Evolutionary conservation across 306 rosid species (phyloP), one percentile per base, ranked within the genome.

Genomic region (Pterocarpus macrocarpus): DNA sequence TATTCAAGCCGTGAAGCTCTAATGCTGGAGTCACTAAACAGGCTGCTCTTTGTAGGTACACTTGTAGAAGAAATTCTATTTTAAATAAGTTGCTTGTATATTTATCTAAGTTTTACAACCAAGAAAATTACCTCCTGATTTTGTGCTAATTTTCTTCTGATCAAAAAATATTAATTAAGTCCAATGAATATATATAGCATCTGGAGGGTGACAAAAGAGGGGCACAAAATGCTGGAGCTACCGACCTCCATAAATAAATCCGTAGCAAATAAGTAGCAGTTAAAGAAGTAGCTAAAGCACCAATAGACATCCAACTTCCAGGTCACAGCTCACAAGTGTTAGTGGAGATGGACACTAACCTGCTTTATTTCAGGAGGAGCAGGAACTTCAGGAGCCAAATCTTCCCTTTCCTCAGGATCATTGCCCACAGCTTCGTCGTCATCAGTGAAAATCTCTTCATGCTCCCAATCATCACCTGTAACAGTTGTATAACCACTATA

Each of bases 401-500:
- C 97, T 85, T 95, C 99, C 89, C 97, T 91, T 86, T 95, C 99
- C 84, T 91, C 97, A 8, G 92, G 91, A 86, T 93, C 93, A 68
- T 90, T 93, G 70, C 97, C 99, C 86, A 92, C 95, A 22, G 93
- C 94, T 90, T 95, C 97, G 80, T 95, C 99, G 32, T 95, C 99
- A 88, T 95, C 99, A 11, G 99, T 95, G 86, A 95, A 95, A 70
- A 93, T 95, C 76, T 95, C 97, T 83, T 91, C 99, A 72, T 95
- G 99, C 89, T 95, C 99, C 99, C 97, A 95, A 84, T 95, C 97
- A 83, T 91, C 97, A 81, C 99, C 99, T 95, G 81, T 53, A 74
- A 82, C 16, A 82, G 70, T 76, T 52, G 80, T 57, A 55, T 8
- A 57, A 45, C 35, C 7, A 68, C 35, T 8, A 68, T 32, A 33